Base-by-base conservation (phyloP, 1,139 yeast genomes). In the Blastobotrys apis region DNA sequence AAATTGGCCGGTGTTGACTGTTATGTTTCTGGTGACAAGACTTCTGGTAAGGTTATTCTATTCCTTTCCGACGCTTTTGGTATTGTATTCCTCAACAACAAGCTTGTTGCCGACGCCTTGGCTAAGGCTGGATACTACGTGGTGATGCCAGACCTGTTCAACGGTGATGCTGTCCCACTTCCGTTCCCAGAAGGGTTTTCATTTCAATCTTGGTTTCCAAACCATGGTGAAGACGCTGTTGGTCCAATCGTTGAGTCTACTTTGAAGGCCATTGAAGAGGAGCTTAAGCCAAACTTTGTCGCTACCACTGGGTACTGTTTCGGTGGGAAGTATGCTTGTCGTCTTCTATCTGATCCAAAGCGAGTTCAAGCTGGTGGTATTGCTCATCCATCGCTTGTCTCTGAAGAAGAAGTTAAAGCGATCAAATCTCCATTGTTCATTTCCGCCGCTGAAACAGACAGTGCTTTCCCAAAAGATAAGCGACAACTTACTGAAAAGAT, bases 351-450 rank as follows among this genome's bases (percentile, higher is more conserved):
- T 1, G 63, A 64, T 15, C 68, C 59, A 21, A 81, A 81, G 20
- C 54, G 65, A 21, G 63, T 77, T 23, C 56, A 79, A 49, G 83
- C 73, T 26, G 87, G 76, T 54, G 94, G 90, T 8, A 63, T 76
- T 48, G 92, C 90, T 12, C 96, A 88, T 63, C 96, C 96, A 10
- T 81, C 94, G 1, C 72, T 80, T 48, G 81, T 84, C 27, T 47
- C 73, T 8, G 72, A 74, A 25, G 87, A 79, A 23, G 94, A 84
- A 55, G 72, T 85, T 41, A 74, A 70, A 39, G 76, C 71, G 2
- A 63, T 86, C 51, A 63, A 58, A 39, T 75, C 73, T 52, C 95
- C 95, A 22, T 38, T 87, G 23, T 52, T 80, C 50, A 79, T 87
- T 51, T 71, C 84, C 29, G 86, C 85, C 47, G 92, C 94, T 37